Conservation (phyloP, 1,284 basidiomycete species). For the Xerocomus amazonicus region DNA sequence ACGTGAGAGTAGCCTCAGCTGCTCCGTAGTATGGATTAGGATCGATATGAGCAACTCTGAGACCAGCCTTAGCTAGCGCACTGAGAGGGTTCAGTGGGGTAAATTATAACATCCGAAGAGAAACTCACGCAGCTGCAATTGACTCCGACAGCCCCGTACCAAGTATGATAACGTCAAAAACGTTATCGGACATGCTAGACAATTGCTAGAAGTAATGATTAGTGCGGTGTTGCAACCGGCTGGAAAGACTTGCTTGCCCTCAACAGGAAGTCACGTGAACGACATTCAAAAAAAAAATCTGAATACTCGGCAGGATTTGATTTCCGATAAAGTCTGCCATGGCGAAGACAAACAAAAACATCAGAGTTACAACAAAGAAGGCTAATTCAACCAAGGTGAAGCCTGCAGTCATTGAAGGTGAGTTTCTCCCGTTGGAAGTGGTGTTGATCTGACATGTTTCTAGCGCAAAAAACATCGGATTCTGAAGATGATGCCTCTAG, state of each 20-base stretch:
- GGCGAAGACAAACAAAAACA: slow-evolving; percentile 44
- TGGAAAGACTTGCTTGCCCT: slow-evolving; percentile 24
- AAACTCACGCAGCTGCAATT: slow-evolving; percentile 82
- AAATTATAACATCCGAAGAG: neutral
- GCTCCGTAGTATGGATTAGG: slow-evolving; percentile 83
- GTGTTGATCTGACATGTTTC: neutral
- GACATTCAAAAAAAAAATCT: neutral
- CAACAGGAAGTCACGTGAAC: slow-evolving; percentile 28
- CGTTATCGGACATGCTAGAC: slow-evolving; percentile 24
- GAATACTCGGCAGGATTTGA: slow-evolving; percentile 1
- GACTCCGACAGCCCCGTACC: slow-evolving; percentile 88
- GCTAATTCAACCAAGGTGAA: slow-evolving; percentile 10
- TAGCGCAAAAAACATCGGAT: slow-evolving; percentile 3
- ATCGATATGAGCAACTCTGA: slow-evolving; percentile 87
- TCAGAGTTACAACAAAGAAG: slow-evolving; percentile 19
- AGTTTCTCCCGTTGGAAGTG: too few relatives aligned
- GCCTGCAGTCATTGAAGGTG: neutral
- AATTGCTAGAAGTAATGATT: too few relatives aligned
- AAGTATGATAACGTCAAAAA: slow-evolving; percentile 80
- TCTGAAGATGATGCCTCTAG: slow-evolving; percentile 1
- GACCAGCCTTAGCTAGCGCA: slow-evolving; percentile 83
- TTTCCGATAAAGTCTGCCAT: slow-evolving; percentile 16
- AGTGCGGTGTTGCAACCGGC: too few relatives aligned
- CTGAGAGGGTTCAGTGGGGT: slow-evolving; percentile 40
- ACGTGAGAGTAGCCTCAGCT: slow-evolving; percentile 75